These are phyloP conservation scores for Aspergillus sp. DNA, from an alignment of 2,329 filamentous ascomycete genomes.

Conservation along the genomic window DNA sequence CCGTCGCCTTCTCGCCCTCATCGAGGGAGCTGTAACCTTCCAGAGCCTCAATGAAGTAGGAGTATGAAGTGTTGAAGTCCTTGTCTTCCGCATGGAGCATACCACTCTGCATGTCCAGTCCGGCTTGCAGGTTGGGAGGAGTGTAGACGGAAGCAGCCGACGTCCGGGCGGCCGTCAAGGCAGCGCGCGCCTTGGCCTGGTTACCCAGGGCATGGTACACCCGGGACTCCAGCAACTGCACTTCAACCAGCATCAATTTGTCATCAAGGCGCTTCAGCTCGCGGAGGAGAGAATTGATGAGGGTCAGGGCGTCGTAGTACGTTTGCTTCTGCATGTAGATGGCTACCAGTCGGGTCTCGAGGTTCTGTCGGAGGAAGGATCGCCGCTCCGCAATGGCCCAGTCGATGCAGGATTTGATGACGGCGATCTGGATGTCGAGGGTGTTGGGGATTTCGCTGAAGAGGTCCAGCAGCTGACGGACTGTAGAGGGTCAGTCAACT, in stretches of 20 bases:
- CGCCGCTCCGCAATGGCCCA: slow-evolving; percentile 95
- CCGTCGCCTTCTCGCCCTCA: slow-evolving; percentile 84
- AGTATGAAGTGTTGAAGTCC: slow-evolving; percentile 98
- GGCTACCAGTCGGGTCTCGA: slow-evolving; percentile 89
- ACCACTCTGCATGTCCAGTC: slow-evolving; percentile 97
- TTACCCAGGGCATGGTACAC: slow-evolving; percentile 98
- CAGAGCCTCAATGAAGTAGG: slow-evolving; percentile 98
- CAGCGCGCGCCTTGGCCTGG: slow-evolving; percentile 90
- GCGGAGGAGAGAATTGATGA: slow-evolving; percentile 93
- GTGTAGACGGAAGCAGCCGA: slow-evolving; percentile 97
- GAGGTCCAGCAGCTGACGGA: slow-evolving; percentile 93
- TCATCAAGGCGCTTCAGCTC: slow-evolving; percentile 98
- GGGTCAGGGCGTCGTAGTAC: slow-evolving; percentile 92
- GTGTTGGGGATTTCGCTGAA: slow-evolving; percentile 92
- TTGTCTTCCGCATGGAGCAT: slow-evolving; percentile 98
- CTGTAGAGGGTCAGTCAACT: slow-evolving; percentile 46
- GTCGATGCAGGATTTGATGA: slow-evolving; percentile 99
- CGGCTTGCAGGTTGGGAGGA: slow-evolving; percentile 88
- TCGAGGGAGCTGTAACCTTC: slow-evolving; percentile 96
- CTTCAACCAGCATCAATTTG: slow-evolving; percentile 96
- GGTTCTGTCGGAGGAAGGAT: slow-evolving; percentile 94
- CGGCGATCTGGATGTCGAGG: slow-evolving; percentile 86
- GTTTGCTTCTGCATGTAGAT: slow-evolving; percentile 97
- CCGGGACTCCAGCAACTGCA: slow-evolving; percentile 92
- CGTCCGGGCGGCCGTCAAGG: slow-evolving; percentile 88